These are phyloP conservation scores for Annulohypoxylon moriforme DNA, from an alignment of 495 filamentous ascomycete species.

Conservation along the genomic window DNA sequence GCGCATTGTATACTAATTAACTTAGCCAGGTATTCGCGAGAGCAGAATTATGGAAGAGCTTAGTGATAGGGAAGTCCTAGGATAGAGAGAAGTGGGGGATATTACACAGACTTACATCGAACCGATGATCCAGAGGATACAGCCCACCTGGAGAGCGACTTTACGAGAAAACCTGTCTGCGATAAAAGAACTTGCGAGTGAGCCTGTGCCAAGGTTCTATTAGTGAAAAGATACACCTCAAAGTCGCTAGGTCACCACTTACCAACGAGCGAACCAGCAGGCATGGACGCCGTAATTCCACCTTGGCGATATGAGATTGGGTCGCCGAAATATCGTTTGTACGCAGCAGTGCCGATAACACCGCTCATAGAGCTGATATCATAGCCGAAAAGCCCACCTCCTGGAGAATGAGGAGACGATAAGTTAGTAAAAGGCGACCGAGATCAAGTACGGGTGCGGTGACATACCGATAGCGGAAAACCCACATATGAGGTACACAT, in stretches of 20 bases:
- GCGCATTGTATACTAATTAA: constrained; percentile 65
- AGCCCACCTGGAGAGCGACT: constrained; percentile 74
- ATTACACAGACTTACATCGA: constrained; percentile 60
- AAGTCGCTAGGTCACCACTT: not conserved
- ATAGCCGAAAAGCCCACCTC: constrained; percentile 77
- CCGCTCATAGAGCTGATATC: constrained; percentile 79
- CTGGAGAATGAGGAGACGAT: constrained; percentile 42
- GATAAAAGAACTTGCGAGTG: constrained; percentile 71
- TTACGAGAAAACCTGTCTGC: constrained; percentile 76
- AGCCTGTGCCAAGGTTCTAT: constrained; percentile 49
- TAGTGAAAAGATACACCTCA: not conserved
- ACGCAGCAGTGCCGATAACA: constrained; percentile 70
- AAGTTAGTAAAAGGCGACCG: not conserved
- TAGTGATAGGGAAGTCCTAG: not conserved
- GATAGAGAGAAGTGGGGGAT: not conserved
- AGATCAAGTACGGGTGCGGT: not conserved
- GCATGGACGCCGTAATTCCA: constrained; percentile 76
- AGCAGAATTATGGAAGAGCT: not conserved
- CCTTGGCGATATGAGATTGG: constrained; percentile 68
- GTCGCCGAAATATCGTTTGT: constrained; percentile 70
- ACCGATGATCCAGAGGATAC: constrained; percentile 76
- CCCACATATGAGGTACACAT: constrained; percentile 70
- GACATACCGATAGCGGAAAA: constrained; percentile 72
- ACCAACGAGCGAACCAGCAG: constrained; percentile 77
- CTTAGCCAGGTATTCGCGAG: not conserved